A percentile compares a stretch with the other conserved stretches of the same genome.
Evolutionary conservation across 768 basidiomycete species (phyloP).

Genomic region (Podaxis rugospora): DNA sequence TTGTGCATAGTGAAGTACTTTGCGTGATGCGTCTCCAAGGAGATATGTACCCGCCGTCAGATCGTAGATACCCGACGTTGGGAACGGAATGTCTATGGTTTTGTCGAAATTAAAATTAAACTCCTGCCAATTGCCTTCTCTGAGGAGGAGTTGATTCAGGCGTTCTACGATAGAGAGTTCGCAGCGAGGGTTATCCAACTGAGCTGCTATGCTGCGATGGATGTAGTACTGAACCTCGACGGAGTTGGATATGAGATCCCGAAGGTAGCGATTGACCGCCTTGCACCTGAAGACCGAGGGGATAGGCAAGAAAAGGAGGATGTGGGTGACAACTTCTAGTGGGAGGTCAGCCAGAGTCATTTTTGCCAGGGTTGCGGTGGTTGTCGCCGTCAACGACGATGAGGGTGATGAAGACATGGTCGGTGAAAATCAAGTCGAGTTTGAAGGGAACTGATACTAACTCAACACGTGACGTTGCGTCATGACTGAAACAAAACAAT

Average conservation of each 20-base stretch:
- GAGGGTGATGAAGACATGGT: not conserved
- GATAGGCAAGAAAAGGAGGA: constrained; percentile 1
- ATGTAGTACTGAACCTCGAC: constrained; percentile 9
- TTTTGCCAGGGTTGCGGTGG: not conserved
- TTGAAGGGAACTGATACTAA: not conserved
- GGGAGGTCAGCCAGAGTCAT: constrained; percentile 23
- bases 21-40: constrained; percentile 26
- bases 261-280: not conserved
- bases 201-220: constrained; percentile 3
- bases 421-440: not conserved
- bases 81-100: constrained; percentile 22
- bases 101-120: constrained; percentile 21
- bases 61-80: constrained; percentile 37
- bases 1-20: constrained; percentile 25
- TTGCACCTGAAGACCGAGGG: not conserved
- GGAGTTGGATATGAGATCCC: constrained; percentile 1
- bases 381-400: not conserved
- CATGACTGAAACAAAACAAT: not conserved
- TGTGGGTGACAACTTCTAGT: constrained; percentile 3
- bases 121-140: constrained; percentile 21
- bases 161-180: not conserved
- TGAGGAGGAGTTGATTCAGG: constrained; percentile 2
- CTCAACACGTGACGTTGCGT: not conserved
- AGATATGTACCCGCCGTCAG: constrained; percentile 37
- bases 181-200: constrained; percentile 13